Conservation (phyloP, 2,329 filamentous ascomycete genomes). For the Fusarium brachygibbosum region DNA sequence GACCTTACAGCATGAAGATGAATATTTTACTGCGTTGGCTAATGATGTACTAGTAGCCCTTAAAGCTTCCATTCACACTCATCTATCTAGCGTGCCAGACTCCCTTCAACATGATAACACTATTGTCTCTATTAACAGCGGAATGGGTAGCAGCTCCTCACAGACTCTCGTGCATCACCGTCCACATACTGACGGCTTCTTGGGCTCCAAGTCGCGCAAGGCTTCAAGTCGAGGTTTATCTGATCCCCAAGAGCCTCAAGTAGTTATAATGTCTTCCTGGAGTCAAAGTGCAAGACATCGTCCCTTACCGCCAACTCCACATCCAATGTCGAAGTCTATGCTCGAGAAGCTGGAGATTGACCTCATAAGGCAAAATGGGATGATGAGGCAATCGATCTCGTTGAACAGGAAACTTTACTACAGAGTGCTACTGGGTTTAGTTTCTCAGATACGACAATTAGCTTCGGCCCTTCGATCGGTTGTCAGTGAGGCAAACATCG, state of each 20-base stretch:
- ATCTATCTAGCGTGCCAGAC: neutral
- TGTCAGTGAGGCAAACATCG: neutral
- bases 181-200: neutral
- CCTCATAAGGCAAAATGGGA: conserved; percentile 5
- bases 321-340: conserved; percentile 2
- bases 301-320: conserved; percentile 4
- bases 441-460: conserved; percentile 7
- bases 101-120: neutral
- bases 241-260: neutral
- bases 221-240: neutral
- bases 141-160: neutral
- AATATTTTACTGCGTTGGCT: conserved; percentile 7
- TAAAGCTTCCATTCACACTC: neutral
- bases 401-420: conserved; percentile 4
- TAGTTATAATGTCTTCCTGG: neutral
- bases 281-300: neutral
- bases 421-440: conserved; percentile 2
- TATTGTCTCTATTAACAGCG: neutral
- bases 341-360: conserved; percentile 8
- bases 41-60: conserved; percentile 3
- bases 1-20: conserved; percentile 1
- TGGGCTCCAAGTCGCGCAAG: neutral
- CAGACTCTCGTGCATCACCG: neutral
- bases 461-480: conserved; percentile 5
- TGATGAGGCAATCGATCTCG: conserved; percentile 6